Conservation (phyloP, 345 rosid species). For the Corymbia maculata region DNA sequence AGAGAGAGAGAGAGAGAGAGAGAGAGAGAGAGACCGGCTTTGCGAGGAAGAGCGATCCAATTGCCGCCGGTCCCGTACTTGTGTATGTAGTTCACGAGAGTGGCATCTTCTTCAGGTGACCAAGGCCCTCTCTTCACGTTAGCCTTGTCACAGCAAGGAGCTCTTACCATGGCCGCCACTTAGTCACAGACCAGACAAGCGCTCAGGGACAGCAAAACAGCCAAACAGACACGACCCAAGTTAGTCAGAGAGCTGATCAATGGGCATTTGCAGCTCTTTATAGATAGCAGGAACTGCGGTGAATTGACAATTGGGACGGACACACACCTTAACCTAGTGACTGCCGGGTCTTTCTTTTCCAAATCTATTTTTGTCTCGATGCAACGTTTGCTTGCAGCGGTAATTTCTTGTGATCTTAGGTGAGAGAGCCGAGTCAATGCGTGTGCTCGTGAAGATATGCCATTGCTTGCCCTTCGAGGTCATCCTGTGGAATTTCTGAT, state of each 20-base stretch:
- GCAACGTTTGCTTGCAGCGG: background rate
- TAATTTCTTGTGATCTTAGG: background rate
- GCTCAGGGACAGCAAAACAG: background rate
- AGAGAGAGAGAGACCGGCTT: background rate
- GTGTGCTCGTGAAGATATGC: background rate
- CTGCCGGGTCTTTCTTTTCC: background rate
- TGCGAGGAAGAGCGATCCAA: constrained; percentile 18
- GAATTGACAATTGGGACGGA: background rate
- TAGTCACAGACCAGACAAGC: background rate
- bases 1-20: background rate
- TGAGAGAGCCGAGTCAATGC: background rate
- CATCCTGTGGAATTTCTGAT: background rate
- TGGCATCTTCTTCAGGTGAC: constrained; percentile 26
- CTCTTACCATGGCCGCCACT: constrained; percentile 13
- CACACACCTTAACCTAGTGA: background rate
- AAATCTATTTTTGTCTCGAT: background rate
- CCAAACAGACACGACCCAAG: background rate
- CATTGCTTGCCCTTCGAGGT: background rate
- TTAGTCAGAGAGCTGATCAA: background rate
- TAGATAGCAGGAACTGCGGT: background rate
- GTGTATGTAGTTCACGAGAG: constrained; percentile 4
- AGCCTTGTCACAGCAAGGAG: constrained; percentile 19
- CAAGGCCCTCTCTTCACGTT: constrained; percentile 23
- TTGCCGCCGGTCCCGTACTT: constrained; percentile 17
- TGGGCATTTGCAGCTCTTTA: background rate